A percentile compares a stretch with the other conserved stretches of the same genome.
Conservation (phyloP, 2,329 filamentous ascomycete genomes). For the Hymenotorrendiella dingleyae region DNA sequence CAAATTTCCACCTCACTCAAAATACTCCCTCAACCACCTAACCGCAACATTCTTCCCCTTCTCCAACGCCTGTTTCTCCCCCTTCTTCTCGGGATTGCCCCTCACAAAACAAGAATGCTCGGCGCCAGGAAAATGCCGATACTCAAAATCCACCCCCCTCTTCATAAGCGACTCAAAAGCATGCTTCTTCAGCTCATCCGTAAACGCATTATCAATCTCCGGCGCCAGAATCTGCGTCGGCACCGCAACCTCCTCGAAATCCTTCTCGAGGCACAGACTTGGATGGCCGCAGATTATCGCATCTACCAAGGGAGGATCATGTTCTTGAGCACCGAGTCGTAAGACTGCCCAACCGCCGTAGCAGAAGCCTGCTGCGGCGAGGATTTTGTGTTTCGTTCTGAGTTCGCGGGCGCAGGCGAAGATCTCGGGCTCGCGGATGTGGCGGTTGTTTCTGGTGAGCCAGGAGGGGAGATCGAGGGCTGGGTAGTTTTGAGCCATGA, state of each 20-base stretch:
- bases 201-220: conserved; percentile 6
- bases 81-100: conserved; percentile 34
- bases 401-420: conserved; percentile 7
- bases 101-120: conserved; percentile 41
- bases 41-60: conserved; percentile 43
- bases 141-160: conserved; percentile 39
- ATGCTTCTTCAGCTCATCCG: conserved; percentile 9
- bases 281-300: conserved; percentile 7
- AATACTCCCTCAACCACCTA: conserved; percentile 35
- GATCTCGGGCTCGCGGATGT: conserved; percentile 6
- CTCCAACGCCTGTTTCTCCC: conserved; percentile 40
- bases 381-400: conserved; percentile 1
- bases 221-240: conserved; percentile 10
- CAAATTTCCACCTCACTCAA: too few species aligned
- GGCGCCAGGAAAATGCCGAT: conserved; percentile 45
- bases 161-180: conserved; percentile 35
- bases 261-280: conserved; percentile 2
- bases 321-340: conserved; percentile 4
- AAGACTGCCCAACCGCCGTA: conserved; percentile 10
- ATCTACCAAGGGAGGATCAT: conserved; percentile 4
- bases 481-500: conserved; percentile 17
- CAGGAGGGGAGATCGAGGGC: conserved; percentile 25
- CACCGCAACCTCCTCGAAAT: conserved; percentile 21
- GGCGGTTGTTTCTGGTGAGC: conserved; percentile 3
- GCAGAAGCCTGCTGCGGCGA: conserved; percentile 10